Percentiles rank a stretch among this genome's conserved stretches.
These are phyloP conservation scores for Candolleomyces eurysporus DNA, from an alignment of 768 basidiomycete species.

Conservation along the genomic window DNA sequence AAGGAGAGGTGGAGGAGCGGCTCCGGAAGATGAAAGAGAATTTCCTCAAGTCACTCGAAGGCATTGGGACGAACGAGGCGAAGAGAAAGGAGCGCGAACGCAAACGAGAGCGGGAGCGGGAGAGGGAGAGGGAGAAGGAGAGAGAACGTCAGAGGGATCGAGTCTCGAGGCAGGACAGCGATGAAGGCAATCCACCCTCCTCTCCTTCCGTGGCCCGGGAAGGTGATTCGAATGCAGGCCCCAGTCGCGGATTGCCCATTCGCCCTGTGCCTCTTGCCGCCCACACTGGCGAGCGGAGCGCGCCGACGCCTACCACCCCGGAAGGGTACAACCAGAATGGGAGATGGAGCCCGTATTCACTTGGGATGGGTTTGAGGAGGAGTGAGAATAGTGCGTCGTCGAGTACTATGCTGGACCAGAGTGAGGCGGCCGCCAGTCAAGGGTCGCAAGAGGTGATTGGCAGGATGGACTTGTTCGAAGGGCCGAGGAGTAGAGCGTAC, in stretches of 20 bases:
- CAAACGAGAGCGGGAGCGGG: conserved; percentile 13
- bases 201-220: background rate
- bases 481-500: conserved; percentile 1
- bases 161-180: conserved; percentile 4
- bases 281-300: background rate
- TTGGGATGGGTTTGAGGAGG: conserved; percentile 19
- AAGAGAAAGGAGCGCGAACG: conserved; percentile 8
- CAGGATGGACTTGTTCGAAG: conserved; percentile 38
- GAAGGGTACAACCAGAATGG: background rate
- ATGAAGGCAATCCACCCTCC: background rate
- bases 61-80: conserved; percentile 30
- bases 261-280: background rate
- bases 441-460: conserved; percentile 58
- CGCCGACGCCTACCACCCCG: background rate
- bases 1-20: conserved; percentile 63
- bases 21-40: conserved; percentile 65
- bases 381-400: conserved; percentile 17
- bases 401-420: conserved; percentile 23
- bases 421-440: conserved; percentile 24
- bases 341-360: conserved; percentile 9
- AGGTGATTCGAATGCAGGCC: background rate
- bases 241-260: background rate
- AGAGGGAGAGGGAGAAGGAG: conserved; percentile 7
- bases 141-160: conserved; percentile 9
- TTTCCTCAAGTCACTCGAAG: conserved; percentile 64